Conservation (phyloP, 768 basidiomycete species). For the Hysterangium stoloniferum region DNA sequence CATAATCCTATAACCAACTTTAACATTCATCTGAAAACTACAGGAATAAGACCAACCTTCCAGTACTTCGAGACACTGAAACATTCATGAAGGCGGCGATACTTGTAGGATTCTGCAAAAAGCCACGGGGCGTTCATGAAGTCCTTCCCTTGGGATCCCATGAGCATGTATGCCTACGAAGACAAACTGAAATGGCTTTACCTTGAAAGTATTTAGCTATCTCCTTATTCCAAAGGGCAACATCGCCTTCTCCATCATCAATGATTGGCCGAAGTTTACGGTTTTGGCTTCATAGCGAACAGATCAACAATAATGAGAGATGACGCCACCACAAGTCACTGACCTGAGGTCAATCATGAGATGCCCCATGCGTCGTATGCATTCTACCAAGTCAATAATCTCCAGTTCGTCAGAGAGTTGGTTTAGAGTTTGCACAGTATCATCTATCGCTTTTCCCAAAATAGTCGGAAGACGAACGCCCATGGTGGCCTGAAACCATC, state of each 20-base stretch:
- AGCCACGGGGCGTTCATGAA: constrained; percentile 97
- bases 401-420: constrained; percentile 75
- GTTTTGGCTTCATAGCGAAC: constrained; percentile 49
- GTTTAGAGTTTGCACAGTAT: constrained; percentile 82
- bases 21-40: not conserved
- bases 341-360: constrained; percentile 71
- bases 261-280: constrained; percentile 79
- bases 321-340: not conserved
- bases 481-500: constrained; percentile 61
- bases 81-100: constrained; percentile 85
- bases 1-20: not conserved
- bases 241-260: constrained; percentile 87
- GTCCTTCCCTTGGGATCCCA: constrained; percentile 50
- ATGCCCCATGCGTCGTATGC: constrained; percentile 83
- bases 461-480: constrained; percentile 91
- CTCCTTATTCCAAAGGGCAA: constrained; percentile 95
- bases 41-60: constrained; percentile 29
- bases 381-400: constrained; percentile 75
- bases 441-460: constrained; percentile 91
- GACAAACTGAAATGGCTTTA: constrained; percentile 26
- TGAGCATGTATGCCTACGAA: not conserved
- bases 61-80: constrained; percentile 90
- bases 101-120: constrained; percentile 93
- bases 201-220: constrained; percentile 93
- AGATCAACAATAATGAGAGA: not conserved